Base-by-base conservation (phyloP, 2,329 filamentous ascomycete species). In the Cercospora sp. region DNA sequence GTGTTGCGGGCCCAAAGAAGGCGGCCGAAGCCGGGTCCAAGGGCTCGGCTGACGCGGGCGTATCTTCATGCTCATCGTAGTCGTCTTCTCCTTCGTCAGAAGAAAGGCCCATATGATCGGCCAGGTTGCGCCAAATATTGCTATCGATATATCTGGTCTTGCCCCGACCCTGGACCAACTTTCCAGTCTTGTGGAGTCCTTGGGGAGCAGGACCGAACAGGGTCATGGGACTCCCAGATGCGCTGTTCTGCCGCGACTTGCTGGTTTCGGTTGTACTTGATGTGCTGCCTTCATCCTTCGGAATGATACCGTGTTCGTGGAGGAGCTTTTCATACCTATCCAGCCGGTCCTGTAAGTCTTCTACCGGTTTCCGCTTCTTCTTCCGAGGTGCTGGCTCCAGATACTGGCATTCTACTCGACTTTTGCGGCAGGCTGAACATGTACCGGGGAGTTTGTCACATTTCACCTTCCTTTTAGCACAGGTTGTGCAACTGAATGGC, bases 121-220 rank as follows among this genome's bases (percentile, higher is more conserved):
- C 70, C n/a, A 76, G 67, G 23, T 70, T 72, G n/a, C 72, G 72
- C 75, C 75, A 77, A 16, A 77, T 71, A 23, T 72, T 72, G 36
- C 68, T 81, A 69, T 82, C 78, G 59, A 83, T 78, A 63, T 83
- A 84, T 59, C 82, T 74, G 7, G 81, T 79, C 66, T 79, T 81
- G 53, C 80, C 80, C 9, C 69, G 53, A 13, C 72, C 73, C 61
- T 72, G 68, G 6, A 77, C 55, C 16, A 78, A 70, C 58, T 70
- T 65, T 36, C 63, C 63, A 5, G 63, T 65, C 39, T 20, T 65
- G 9, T 51, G 51, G 10, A 55, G 59, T 13, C 31, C 48, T 16
- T 20, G 23, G 3, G 65, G 51, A 8, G 55, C 39, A n/a, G 33
- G 20, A 20, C 62, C 42, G 5, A 51, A 39, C 12, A 53, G 6